These are phyloP conservation scores for Mycena rosella DNA, from an alignment of 768 basidiomycete species.

Conservation along the genomic window DNA sequence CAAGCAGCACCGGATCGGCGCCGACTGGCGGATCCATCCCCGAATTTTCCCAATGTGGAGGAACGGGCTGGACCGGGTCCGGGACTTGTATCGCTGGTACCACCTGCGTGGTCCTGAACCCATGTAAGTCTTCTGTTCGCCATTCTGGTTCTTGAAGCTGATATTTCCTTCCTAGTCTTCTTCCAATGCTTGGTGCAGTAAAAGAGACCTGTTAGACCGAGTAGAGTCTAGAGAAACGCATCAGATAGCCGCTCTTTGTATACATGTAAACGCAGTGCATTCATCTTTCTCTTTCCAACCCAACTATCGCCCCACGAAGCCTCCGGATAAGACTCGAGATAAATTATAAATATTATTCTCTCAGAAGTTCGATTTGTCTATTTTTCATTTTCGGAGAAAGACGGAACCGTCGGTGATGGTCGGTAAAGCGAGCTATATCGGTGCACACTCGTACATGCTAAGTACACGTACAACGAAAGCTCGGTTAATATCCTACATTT, in stretches of 20 bases:
- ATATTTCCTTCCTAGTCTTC: not conserved
- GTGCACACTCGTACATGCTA: no score
- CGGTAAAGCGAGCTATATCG: no score
- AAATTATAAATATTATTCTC: no score
- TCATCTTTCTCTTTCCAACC: not conserved
- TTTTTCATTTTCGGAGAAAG: no score
- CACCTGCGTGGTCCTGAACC: conserved; percentile 7
- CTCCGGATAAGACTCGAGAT: no score
- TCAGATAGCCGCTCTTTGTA: not conserved
- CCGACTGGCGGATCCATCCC: conserved; percentile 7
- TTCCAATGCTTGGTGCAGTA: not conserved
- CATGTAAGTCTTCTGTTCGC: conserved; percentile 13
- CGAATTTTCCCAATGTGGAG: conserved; percentile 19
- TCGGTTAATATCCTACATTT: conserved; percentile 12
- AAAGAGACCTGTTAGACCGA: no score
- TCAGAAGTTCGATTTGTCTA: no score
- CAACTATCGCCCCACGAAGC: no score
- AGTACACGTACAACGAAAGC: no score
- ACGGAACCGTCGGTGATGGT: no score
- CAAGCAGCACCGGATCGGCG: not conserved
- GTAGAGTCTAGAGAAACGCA: no score
- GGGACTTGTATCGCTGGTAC: not conserved
- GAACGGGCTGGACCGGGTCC: not conserved
- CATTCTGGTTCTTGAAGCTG: not conserved
- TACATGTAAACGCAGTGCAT: not conserved